Evolutionary conservation across 495 filamentous ascomycete species (phyloP).

Genomic region (Letharia lupina): DNA sequence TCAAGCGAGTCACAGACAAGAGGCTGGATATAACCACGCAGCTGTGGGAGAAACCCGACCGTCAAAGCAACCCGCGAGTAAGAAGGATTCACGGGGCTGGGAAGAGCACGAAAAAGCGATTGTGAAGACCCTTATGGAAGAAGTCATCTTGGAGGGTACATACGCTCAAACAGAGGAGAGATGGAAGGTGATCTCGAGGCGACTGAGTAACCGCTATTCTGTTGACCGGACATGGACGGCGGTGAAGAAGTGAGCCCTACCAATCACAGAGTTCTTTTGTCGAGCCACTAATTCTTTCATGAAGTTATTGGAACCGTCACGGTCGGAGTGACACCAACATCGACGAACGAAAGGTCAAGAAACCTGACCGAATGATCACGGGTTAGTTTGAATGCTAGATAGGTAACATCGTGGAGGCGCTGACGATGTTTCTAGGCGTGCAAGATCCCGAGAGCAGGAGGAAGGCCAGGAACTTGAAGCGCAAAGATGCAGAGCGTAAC

Average conservation of each 20-base stretch:
- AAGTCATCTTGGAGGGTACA: neutral
- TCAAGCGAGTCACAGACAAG: neutral
- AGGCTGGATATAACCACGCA: neutral
- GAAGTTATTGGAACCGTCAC: slow-evolving; percentile 1
- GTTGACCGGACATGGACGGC: slow-evolving; percentile 1
- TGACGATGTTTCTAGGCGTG: neutral
- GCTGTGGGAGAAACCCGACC: neutral
- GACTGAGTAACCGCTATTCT: neutral
- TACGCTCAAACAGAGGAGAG: neutral
- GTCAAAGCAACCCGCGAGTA: neutral
- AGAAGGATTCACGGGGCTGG: neutral
- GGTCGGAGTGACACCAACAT: neutral
- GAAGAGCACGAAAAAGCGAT: neutral
- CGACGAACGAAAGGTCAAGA: slow-evolving; percentile 1
- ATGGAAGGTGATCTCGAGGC: neutral
- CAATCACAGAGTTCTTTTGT: neutral
- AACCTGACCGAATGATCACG: slow-evolving; percentile 3
- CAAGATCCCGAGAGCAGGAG: neutral
- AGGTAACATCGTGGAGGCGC: neutral
- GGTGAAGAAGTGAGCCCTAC: neutral
- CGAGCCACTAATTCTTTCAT: neutral
- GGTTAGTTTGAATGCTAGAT: neutral
- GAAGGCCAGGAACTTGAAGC: neutral
- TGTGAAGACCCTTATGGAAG: neutral
- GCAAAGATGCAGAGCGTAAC: neutral